Evolutionary conservation across 768 basidiomycete species (phyloP), one percentile per base, ranked within the genome.

Genomic region (Rhodotorula graminis): DNA sequence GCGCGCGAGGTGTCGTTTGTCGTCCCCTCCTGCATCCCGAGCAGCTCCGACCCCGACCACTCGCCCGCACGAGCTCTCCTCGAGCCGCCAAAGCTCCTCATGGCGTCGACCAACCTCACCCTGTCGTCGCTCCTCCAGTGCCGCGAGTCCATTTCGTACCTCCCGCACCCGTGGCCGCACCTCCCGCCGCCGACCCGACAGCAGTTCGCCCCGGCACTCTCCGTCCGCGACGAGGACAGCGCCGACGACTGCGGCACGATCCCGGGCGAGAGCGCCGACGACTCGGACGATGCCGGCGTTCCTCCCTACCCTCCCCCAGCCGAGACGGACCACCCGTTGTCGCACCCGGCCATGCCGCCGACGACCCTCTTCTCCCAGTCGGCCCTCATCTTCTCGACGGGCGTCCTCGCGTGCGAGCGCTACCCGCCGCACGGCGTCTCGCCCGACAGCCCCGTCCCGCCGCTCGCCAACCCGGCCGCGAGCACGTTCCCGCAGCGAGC

Each of bases 31-130:
- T 71, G 67, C 8, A 37, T 65, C 14, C 33, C 69, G 14, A 63
- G 56, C 46, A 66, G 69, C 2, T 21, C 62, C 15, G 49, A 49
- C 21, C 56, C 71, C 9, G 37, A 62, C 5, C 47, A 63, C 16
- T 49, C 61, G 14, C 58, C 66, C 14, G 29, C 65, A 15, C 50
- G 40, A 47, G 18, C 49, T 1, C 72, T 74, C 29, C 56, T 27
- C 42, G 75, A 76, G 61, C 75, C 75, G 7, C 75, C 75, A 15
- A 76, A 76, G 42, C 75, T 76, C 55, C 64, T 76, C 60, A 73
- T 76, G 71, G 71, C 75, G 5, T 73, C 72, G 14, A 73, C 72
- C 1, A 76, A 76, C 66, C 72, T 76, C 55, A 65, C 71, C 23
- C 71, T 76, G 25, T 65, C 69, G 44, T 56, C 69, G 3, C 56